phyloP scores from a whole-genome alignment of 2,329 filamentous ascomycete species.

The Apiospora pterosperma region DNA sequence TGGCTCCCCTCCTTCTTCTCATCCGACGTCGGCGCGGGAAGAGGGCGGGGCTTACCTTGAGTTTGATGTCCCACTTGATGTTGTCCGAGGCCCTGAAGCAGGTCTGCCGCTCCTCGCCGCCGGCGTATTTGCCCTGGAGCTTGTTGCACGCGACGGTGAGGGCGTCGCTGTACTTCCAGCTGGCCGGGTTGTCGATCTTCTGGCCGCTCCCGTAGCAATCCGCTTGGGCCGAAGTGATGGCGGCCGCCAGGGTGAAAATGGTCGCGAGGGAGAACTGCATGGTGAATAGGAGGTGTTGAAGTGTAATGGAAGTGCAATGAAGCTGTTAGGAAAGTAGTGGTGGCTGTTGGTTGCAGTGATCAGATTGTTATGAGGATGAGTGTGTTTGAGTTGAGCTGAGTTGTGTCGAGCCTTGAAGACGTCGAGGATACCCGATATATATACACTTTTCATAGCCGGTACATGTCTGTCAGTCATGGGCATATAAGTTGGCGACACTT shows the following conservation, averaged over 20 bases:
- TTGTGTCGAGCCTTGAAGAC: no score
- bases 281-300: neutral
- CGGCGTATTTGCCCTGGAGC: neutral
- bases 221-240: neutral
- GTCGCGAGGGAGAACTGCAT: neutral
- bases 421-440: no score
- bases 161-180: neutral
- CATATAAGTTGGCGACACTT: no score
- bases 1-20: neutral
- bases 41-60: neutral
- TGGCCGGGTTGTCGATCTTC: neutral
- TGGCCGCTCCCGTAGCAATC: neutral
- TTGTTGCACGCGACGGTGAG: neutral
- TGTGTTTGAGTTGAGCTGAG: no score
- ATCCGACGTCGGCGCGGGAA: neutral
- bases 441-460: no score
- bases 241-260: neutral
- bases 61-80: neutral
- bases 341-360: neutral
- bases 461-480: no score
- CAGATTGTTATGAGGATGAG: neutral
- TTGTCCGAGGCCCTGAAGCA: neutral
- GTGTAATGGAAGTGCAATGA: neutral
- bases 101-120: neutral
- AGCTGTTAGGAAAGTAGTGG: neutral